Conservation (phyloP, 2,329 filamentous ascomycete species). For the Penicillium sp. region DNA sequence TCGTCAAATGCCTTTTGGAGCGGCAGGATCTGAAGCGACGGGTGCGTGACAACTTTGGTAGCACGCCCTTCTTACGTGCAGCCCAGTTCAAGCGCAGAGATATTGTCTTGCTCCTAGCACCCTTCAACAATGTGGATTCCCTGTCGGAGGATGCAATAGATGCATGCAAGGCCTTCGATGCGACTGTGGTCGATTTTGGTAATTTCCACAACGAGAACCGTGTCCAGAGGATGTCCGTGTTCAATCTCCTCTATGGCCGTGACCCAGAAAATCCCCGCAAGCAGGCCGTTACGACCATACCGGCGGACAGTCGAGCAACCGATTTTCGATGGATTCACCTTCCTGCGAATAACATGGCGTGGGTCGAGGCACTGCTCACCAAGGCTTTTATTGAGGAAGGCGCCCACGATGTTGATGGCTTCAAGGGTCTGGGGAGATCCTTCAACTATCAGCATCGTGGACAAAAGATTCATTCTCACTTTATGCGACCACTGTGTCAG, state of each 20-base stretch:
- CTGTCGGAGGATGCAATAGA: conserved; percentile 36
- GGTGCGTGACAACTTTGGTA: conserved; percentile 35
- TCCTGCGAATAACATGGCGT: conserved; percentile 51
- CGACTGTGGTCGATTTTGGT: conserved; percentile 50
- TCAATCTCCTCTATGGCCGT: conserved; percentile 49
- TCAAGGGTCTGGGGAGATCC: conserved; percentile 56
- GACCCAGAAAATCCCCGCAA: conserved; percentile 42
- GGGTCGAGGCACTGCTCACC: conserved; percentile 58
- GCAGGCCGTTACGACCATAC: conserved; percentile 44
- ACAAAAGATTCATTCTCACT: conserved; percentile 53
- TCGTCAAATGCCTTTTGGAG: conserved; percentile 33
- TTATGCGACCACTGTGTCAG: conserved; percentile 56
- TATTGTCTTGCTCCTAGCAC: conserved; percentile 31
- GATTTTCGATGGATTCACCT: conserved; percentile 51
- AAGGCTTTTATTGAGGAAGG: conserved; percentile 61
- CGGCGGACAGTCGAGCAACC: conserved; percentile 43
- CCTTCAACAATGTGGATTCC: conserved; percentile 33
- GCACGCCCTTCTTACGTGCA: conserved; percentile 37
- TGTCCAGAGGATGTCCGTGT: conserved; percentile 46
- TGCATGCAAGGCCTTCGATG: conserved; percentile 47
- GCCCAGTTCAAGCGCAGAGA: conserved; percentile 36
- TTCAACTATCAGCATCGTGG: conserved; percentile 59
- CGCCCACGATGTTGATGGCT: conserved; percentile 56
- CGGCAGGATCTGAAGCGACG: conserved; percentile 27
- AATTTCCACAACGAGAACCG: conserved; percentile 40